These are phyloP conservation scores for Physcomitrellopsis africana DNA, from an alignment of 225 moss, liverwort and hornwort species.

Conservation along the genomic window DNA sequence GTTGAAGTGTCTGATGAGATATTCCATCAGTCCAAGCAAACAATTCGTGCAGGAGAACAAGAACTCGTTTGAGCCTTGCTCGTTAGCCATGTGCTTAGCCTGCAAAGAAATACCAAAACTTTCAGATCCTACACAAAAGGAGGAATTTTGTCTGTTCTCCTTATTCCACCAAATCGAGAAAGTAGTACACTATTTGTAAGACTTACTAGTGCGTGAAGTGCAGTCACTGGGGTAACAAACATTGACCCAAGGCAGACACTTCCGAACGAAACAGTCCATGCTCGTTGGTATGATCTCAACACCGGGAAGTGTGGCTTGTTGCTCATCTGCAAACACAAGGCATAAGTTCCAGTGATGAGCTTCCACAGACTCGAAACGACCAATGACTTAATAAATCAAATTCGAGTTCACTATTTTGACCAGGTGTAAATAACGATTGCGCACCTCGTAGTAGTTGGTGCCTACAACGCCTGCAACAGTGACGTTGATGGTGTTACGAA, in stretches of 20 bases:
- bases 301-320: slow-evolving; percentile 64
- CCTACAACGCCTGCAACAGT: slow-evolving; percentile 79
- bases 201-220: slow-evolving; percentile 67
- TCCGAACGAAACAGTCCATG: slow-evolving; percentile 83
- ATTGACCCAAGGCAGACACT: slow-evolving; percentile 89
- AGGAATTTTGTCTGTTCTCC: not conserved
- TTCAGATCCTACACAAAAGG: not conserved
- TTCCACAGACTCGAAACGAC: not conserved
- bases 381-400: no score
- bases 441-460: slow-evolving; percentile 65
- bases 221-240: slow-evolving; percentile 72
- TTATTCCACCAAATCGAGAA: not conserved
- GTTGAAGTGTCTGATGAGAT: slow-evolving; percentile 78
- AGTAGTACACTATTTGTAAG: not conserved
- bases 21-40: slow-evolving; percentile 61
- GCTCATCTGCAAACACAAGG: slow-evolving; percentile 45
- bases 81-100: slow-evolving; percentile 74
- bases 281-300: slow-evolving; percentile 58
- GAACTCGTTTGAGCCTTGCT: slow-evolving; percentile 89
- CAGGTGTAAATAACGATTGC: not conserved
- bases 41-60: slow-evolving; percentile 89
- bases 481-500: slow-evolving; percentile 88
- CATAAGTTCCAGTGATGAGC: not conserved
- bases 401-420: no score
- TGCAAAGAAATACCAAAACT: slow-evolving; percentile 36